Evolutionary conservation across 2,329 filamentous ascomycete genomes (phyloP), one percentile per base, ranked within the genome.

Genomic region (Neospermospora avenae): DNA sequence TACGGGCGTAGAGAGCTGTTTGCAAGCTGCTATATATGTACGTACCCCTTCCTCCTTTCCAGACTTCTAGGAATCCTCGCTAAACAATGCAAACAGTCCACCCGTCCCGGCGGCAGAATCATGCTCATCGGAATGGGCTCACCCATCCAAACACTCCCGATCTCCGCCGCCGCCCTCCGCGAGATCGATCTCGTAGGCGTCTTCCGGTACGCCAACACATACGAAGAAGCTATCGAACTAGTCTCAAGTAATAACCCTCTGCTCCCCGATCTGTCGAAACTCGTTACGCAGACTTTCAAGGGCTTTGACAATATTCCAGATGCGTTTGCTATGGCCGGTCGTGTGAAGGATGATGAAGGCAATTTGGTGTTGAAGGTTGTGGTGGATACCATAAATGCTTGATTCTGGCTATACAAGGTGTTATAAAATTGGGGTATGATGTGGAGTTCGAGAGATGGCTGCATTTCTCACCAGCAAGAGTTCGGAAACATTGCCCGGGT

Each of bases 171-270:
- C 2, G 86, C 88, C 31, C 78, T 90, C n/a, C 82, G 88, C 54
- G 89, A 93, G 75, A 84, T 92, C 51, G 89, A 92, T 70, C 85
- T 92, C 22, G 76, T 90, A 10, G 88, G 88, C 45, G 86, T 90
- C 39, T 91, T 92, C 77, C 81, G 89, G 54, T 92, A 92, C 67
- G 87, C 87, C 25, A 88, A 97, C 79, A 96, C 91, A 11, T 98
- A 93, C 90, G 92, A 91, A 31, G 85, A 91, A 63, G 95, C 95
- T 39, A 97, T 98, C 67, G 84, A 92, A 54, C 79, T 98, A 65
- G 83, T 98, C 25, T 85, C 90, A 78, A 92, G 88, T 73, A 89
- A 89, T 1, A 85, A 71, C 24, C 65, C 69, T 5, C 53, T 69
- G 14, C 67, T 97, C 3, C 83, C 97, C 67, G 85, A 96, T 74